A percentile compares a stretch with the other conserved stretches of the same genome.
Evolutionary conservation across 495 filamentous ascomycete genomes (phyloP).

Genomic region (Talaromyces borbonicus): DNA sequence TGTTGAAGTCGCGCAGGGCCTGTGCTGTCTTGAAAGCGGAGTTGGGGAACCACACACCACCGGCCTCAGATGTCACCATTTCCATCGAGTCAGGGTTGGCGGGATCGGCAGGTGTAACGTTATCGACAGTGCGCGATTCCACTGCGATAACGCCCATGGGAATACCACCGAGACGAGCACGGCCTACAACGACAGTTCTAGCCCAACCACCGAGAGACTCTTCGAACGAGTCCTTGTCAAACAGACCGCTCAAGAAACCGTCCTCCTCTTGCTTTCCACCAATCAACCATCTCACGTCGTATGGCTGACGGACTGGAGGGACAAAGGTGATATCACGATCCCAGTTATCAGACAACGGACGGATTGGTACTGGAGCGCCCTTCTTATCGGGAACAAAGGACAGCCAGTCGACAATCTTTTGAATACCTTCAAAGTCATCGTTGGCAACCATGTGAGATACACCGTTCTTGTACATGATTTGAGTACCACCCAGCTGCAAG

Average conservation of each 20-base stretch:
- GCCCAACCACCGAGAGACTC: conserved; percentile 97
- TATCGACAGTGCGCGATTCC: conserved; percentile 92
- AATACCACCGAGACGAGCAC: conserved; percentile 93
- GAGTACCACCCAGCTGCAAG: conserved; percentile 95
- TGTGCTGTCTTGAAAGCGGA: conserved; percentile 99
- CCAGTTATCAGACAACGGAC: conserved; percentile 77
- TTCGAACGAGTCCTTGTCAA: conserved; percentile 93
- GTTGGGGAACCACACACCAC: conserved; percentile 99
- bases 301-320: conserved; percentile 78
- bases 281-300: conserved; percentile 91
- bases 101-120: conserved; percentile 93
- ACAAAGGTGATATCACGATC: conserved; percentile 83
- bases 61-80: conserved; percentile 84
- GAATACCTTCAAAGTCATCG: conserved; percentile 95
- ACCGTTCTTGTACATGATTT: conserved; percentile 99
- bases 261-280: conserved; percentile 81
- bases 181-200: conserved; percentile 90
- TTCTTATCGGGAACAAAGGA: conserved; percentile 93
- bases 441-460: conserved; percentile 97
- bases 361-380: conserved; percentile 78
- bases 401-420: conserved; percentile 97
- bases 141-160: conserved; percentile 98
- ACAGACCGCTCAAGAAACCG: conserved; percentile 81
- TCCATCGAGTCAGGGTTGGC: conserved; percentile 98
- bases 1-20: conserved; percentile 97